These are phyloP conservation scores for Monascus purpureus DNA, from an alignment of 495 filamentous ascomycete genomes.

Conservation along the genomic window DNA sequence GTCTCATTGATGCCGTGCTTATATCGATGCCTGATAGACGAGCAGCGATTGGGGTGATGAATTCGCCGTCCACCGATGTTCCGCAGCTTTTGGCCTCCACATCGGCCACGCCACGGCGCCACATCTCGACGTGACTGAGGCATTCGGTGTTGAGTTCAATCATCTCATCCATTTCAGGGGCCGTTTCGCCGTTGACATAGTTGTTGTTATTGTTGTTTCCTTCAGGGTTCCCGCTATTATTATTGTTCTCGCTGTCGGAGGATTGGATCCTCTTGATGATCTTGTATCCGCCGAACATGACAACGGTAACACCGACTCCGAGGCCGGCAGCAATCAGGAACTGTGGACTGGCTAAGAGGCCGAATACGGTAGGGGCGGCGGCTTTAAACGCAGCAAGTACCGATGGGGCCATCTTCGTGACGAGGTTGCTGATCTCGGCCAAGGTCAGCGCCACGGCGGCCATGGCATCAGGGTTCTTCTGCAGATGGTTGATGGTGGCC, in stretches of 20 bases:
- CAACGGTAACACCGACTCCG: constrained; percentile 75
- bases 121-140: constrained; percentile 58
- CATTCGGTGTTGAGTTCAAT: constrained; percentile 40
- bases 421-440: constrained; percentile 73
- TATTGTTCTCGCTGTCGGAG: constrained; percentile 46
- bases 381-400: constrained; percentile 62
- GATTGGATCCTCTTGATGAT: constrained; percentile 74
- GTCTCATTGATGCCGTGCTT: constrained; percentile 17
- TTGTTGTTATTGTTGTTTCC: constrained; percentile 13
- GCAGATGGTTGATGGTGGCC: constrained; percentile 70
- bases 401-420: constrained; percentile 72
- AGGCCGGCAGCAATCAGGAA: constrained; percentile 88
- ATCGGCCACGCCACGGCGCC: constrained; percentile 77
- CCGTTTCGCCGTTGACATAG: constrained; percentile 1
- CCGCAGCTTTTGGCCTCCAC: constrained; percentile 40
- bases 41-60: constrained; percentile 67
- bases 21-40: constrained; percentile 40
- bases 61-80: constrained; percentile 70
- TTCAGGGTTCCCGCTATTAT: constrained; percentile 66
- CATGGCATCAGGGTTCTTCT: constrained; percentile 83
- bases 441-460: constrained; percentile 88
- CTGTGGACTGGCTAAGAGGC: constrained; percentile 74
- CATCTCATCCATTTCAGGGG: constrained; percentile 38
- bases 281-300: constrained; percentile 92
- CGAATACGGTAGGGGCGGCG: constrained; percentile 70